Base-by-base conservation (phyloP, 768 basidiomycete genomes). In the Lactifluus echinatus region DNA sequence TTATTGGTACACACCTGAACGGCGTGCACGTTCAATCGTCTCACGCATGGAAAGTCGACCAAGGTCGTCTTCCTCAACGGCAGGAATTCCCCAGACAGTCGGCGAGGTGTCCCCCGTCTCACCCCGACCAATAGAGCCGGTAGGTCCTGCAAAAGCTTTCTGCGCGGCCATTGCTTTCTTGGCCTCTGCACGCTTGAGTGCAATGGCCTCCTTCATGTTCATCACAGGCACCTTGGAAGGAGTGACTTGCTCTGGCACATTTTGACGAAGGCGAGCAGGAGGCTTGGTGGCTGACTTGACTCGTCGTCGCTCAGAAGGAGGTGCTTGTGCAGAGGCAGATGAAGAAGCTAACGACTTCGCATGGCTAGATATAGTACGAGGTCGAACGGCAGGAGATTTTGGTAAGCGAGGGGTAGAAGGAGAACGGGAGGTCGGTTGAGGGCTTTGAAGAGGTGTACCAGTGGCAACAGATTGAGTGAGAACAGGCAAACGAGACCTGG, bases 131-230 rank as follows among this genome's bases (percentile, higher is more conserved):
- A 71, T 73, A 8, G 73, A 63, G 8, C 69, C 68, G 23, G 68
- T 69, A 21, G 53, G 61, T 4, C 55, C 63, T 14, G 62, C 51
- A 1, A 63, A 62, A n/a, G 54, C 28, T 34, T 49, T 73, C 42
- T 59, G 57, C 69, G 52, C 53, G 46, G 59, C 37, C 7, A 61
- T 53, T 2, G 75, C 72, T 65, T 88, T 90, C 72, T 84, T 89
- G 0, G 83, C 86, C 65, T 89, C 85, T 0, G 89, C 87, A 42
- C 89, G 76, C 60, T 80, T 87, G 44, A 88, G 72, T 2, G 89
- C 89, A 66, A 92, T 89, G 14, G 83, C 85, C 60, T 89, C 89
- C 63, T 83, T 83, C 60, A 90, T 77, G 65, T 78, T 88, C 29
- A 79, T 56, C 36, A 67, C 61, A 17, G 71, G 66, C 39, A 43